Percentiles rank a stretch among this genome's conserved stretches.
These are phyloP conservation scores for Eimeria falciformis DNA, from an alignment of 169 alveolate genomes.

Conservation along the genomic window DNA sequence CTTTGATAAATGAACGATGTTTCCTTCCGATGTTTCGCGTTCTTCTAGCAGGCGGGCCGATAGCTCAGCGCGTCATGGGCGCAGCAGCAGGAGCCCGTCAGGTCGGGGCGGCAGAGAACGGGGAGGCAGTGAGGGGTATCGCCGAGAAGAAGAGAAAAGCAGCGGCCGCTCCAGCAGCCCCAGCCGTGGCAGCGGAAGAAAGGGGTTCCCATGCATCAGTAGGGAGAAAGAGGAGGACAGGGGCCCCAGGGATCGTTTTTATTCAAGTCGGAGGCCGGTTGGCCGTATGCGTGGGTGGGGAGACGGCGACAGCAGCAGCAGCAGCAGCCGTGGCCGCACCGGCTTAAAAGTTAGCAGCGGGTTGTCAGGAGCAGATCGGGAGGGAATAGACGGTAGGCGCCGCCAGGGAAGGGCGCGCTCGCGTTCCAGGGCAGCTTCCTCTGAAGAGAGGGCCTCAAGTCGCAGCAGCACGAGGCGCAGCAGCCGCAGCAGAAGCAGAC, in stretches of 20 bases:
- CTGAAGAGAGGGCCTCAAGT: slow-evolving; percentile 18
- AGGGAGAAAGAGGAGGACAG: slow-evolving; percentile 38
- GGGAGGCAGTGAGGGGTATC: neutral
- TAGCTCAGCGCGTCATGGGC: slow-evolving; percentile 19
- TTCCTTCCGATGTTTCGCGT: slow-evolving; percentile 49
- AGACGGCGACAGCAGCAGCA: slow-evolving; percentile 36
- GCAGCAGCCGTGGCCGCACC: slow-evolving; percentile 26
- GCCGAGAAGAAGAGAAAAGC: neutral
- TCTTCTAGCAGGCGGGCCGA: slow-evolving; percentile 53
- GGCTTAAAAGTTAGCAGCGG: neutral
- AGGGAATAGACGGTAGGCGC: slow-evolving; percentile 19
- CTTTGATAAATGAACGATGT: neutral
- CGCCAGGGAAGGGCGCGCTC: slow-evolving; percentile 25
- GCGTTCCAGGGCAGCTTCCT: slow-evolving; percentile 33
- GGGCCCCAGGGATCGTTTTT: slow-evolving; percentile 6
- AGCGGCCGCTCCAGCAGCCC: slow-evolving; percentile 25
- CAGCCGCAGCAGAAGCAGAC: slow-evolving; percentile 66
- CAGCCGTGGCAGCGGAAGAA: slow-evolving; percentile 14
- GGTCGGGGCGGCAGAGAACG: slow-evolving; percentile 10
- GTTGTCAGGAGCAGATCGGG: neutral
- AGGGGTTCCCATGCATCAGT: neutral
- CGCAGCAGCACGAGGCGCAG: slow-evolving; percentile 20
- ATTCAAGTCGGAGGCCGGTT: slow-evolving; percentile 31
- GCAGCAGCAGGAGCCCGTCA: slow-evolving; percentile 61
- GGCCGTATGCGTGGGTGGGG: slow-evolving; percentile 71